Evolutionary conservation across 1,139 yeast species (phyloP).

Genomic region (Yamadazyma membranifaciens): DNA sequence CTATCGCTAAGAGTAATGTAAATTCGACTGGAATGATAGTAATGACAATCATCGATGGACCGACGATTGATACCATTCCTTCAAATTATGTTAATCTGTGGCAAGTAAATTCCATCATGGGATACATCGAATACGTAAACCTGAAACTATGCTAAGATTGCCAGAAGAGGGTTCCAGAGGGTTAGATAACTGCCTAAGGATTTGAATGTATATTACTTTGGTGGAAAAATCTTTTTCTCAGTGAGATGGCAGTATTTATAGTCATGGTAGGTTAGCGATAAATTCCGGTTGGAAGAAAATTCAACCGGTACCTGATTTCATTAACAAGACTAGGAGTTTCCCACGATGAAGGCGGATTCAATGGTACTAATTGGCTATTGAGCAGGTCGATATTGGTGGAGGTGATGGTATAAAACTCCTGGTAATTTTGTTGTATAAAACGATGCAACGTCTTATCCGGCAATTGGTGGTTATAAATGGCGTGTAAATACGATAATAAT

Average conservation of each 20-base stretch:
- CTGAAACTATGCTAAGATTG: constrained; percentile 52
- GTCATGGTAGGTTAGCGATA: too few relatives aligned
- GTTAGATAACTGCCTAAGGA: too few relatives aligned
- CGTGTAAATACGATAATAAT: constrained; percentile 33
- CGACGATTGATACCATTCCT: constrained; percentile 5
- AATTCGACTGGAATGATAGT: constrained; percentile 7
- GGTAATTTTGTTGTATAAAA: constrained; percentile 2
- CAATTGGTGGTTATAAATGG: constrained; percentile 32
- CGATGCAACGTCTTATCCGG: constrained; percentile 43
- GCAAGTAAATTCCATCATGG: constrained; percentile 49
- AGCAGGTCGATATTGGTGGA: background rate
- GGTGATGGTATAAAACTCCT: constrained; percentile 1
- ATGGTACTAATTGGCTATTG: constrained; percentile 7
- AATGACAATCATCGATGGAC: constrained; percentile 6
- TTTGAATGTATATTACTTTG: too few relatives aligned
- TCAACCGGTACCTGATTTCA: constrained; percentile 26
- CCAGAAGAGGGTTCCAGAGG: constrained; percentile 19
- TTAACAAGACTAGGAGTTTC: constrained; percentile 39
- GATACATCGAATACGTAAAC: constrained; percentile 33
- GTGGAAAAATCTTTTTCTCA: too few relatives aligned
- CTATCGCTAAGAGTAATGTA: background rate
- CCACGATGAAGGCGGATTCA: background rate
- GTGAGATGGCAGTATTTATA: background rate
- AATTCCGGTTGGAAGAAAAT: constrained; percentile 14
- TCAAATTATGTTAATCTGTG: constrained; percentile 23